Conservation (phyloP, 257 asterid species). For the Penstemon davidsonii region DNA sequence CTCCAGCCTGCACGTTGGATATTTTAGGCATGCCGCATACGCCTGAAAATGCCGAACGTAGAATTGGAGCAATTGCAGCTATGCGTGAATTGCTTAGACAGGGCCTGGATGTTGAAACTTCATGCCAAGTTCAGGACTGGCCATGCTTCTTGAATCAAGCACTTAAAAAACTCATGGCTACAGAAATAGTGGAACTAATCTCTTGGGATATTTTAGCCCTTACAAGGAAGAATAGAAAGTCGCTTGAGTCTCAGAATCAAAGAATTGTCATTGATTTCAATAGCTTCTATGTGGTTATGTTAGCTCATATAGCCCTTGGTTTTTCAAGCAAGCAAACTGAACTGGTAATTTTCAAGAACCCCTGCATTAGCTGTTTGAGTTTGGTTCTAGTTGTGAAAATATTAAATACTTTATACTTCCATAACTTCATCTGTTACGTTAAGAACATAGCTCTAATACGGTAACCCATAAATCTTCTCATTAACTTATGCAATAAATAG, state of each 20-base stretch:
- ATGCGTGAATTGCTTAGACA: slow-evolving; percentile 90
- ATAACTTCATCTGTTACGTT: neutral
- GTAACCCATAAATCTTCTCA: too few species aligned
- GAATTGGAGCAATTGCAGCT: slow-evolving; percentile 91
- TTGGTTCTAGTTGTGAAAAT: neutral
- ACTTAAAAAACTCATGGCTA: slow-evolving; percentile 82
- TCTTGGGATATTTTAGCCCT: slow-evolving; percentile 84
- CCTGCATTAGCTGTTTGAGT: slow-evolving; percentile 5
- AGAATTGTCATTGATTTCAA: slow-evolving; percentile 79
- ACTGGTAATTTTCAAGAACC: slow-evolving; percentile 52
- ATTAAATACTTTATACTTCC: neutral
- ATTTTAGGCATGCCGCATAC: slow-evolving; percentile 81
- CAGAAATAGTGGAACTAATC: slow-evolving; percentile 87
- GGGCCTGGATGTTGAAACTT: slow-evolving; percentile 86
- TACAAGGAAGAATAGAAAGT: slow-evolving; percentile 85
- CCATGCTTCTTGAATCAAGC: slow-evolving; percentile 89
- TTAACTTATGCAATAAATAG: too few species aligned
- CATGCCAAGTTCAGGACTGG: slow-evolving; percentile 98
- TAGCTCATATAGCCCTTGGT: slow-evolving; percentile 93
- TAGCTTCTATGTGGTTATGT: slow-evolving; percentile 73
- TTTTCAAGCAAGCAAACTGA: slow-evolving; percentile 82
- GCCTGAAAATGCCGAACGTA: slow-evolving; percentile 96
- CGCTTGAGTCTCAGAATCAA: slow-evolving; percentile 87
- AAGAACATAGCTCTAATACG: neutral
- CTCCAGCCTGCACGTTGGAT: slow-evolving; percentile 97